Evolutionary conservation across 2,329 filamentous ascomycete genomes (phyloP).

Genomic region (Pyrenophora graminea): DNA sequence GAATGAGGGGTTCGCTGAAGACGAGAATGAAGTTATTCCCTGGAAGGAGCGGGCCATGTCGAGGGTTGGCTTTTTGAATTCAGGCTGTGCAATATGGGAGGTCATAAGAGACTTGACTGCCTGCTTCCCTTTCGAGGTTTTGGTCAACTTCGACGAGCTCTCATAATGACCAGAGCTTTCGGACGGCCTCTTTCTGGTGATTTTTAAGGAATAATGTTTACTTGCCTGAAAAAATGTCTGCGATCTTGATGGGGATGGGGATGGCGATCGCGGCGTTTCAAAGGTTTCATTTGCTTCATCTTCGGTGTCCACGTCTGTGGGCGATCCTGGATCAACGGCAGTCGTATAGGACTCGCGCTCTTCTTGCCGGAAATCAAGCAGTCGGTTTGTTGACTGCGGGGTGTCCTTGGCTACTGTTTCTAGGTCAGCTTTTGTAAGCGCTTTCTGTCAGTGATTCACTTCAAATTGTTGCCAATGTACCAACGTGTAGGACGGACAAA

Average conservation of each 20-base stretch:
- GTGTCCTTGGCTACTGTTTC: not conserved
- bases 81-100: not conserved
- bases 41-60: slow-evolving; percentile 28
- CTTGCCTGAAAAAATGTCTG: slow-evolving; percentile 33
- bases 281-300: slow-evolving; percentile 15
- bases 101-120: slow-evolving; percentile 3
- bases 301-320: slow-evolving; percentile 39
- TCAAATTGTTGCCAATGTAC: not conserved
- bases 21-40: slow-evolving; percentile 7
- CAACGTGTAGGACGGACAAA: too few relatives aligned
- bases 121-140: slow-evolving; percentile 32
- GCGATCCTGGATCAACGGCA: slow-evolving; percentile 29
- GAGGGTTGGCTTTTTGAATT: slow-evolving; percentile 32
- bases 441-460: not conserved
- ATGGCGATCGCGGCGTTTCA: slow-evolving; percentile 28
- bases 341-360: slow-evolving; percentile 17
- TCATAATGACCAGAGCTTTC: slow-evolving; percentile 22
- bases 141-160: slow-evolving; percentile 36
- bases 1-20: slow-evolving; percentile 32
- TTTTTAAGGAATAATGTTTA: slow-evolving; percentile 23
- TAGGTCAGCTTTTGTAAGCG: slow-evolving; percentile 1
- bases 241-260: slow-evolving; percentile 31
- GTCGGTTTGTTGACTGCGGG: not conserved
- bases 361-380: not conserved
- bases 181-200: slow-evolving; percentile 28